These are phyloP conservation scores for Microstegium vimineum DNA, from an alignment of 176 grass and related monocot genomes.

Conservation along the genomic window DNA sequence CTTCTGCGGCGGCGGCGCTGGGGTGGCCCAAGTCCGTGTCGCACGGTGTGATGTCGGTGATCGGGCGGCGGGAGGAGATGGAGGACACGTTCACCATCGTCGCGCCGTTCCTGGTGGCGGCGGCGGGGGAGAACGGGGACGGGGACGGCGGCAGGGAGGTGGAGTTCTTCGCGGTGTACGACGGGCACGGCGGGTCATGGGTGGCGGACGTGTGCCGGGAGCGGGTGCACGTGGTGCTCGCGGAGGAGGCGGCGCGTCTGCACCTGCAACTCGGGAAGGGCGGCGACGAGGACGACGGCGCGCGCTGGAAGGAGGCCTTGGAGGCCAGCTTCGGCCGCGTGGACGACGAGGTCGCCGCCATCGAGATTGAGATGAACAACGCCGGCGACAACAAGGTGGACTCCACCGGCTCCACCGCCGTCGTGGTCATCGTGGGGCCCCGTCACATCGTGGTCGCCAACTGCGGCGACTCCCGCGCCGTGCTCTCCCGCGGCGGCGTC, in stretches of 20 bases:
- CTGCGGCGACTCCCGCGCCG: conserved; percentile 73
- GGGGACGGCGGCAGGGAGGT: neutral
- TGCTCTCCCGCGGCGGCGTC: conserved; percentile 60
- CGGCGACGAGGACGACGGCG: neutral
- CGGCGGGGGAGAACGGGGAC: neutral
- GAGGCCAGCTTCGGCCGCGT: conserved; percentile 56
- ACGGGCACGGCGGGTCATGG: conserved; percentile 48
- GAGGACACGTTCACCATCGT: conserved; percentile 50
- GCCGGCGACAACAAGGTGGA: conserved; percentile 19
- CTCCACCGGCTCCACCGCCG: conserved; percentile 43
- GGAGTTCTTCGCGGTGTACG: conserved; percentile 59
- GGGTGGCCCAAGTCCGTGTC: conserved; percentile 18
- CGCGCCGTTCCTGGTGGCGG: conserved; percentile 1
- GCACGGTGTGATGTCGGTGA: conserved; percentile 34
- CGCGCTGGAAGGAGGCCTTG: conserved; percentile 52
- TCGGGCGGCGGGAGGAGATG: conserved; percentile 45
- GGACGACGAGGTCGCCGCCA: conserved; percentile 44
- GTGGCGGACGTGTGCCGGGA: conserved; percentile 51
- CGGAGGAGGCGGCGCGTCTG: conserved; percentile 60
- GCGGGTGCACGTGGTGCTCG: conserved; percentile 61
- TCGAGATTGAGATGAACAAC: neutral
- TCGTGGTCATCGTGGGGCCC: conserved; percentile 41
- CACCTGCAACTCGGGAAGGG: neutral
- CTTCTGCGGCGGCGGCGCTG: neutral
- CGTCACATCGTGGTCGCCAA: conserved; percentile 64